Evolutionary conservation across 2,329 filamentous ascomycete genomes (phyloP).

Genomic region (Teratosphaeria destructans): DNA sequence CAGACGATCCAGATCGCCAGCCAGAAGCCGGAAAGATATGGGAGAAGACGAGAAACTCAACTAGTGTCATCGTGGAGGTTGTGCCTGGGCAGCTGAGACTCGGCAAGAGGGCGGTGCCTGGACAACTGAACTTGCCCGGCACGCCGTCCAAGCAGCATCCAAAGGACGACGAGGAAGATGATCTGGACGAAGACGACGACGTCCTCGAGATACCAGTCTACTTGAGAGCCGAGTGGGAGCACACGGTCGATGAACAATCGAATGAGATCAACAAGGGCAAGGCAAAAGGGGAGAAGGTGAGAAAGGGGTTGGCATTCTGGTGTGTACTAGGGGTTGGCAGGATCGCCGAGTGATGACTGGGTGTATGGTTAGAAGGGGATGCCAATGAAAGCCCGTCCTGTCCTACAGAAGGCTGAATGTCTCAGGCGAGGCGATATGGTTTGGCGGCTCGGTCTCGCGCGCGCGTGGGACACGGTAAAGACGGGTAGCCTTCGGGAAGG

Average conservation of each 20-base stretch:
- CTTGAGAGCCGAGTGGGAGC: constrained; percentile 84
- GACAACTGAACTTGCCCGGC: constrained; percentile 5
- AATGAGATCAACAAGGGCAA: constrained; percentile 34
- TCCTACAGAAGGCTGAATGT: background rate
- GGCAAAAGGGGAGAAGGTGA: constrained; percentile 56
- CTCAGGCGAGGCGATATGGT: background rate
- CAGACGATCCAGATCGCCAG: constrained; percentile 42
- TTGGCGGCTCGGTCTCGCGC: background rate
- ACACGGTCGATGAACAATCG: constrained; percentile 48
- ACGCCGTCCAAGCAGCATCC: constrained; percentile 11
- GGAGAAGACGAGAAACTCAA: constrained; percentile 90
- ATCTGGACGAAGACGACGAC: constrained; percentile 46
- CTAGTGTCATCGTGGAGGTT: constrained; percentile 84
- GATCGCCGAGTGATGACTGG: background rate
- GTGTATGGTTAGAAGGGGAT: background rate
- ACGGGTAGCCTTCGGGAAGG: background rate
- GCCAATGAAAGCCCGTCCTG: background rate
- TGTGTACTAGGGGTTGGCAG: constrained; percentile 74
- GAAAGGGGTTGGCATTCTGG: constrained; percentile 89
- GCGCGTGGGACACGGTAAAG: background rate
- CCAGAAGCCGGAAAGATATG: constrained; percentile 92
- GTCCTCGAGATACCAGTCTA: constrained; percentile 87
- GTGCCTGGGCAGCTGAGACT: constrained; percentile 42
- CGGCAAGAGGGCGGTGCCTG: background rate
- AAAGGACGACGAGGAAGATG: constrained; percentile 16